Conservation (phyloP, 164 flowering plant genomes). For the Magnolia sinica region DNA sequence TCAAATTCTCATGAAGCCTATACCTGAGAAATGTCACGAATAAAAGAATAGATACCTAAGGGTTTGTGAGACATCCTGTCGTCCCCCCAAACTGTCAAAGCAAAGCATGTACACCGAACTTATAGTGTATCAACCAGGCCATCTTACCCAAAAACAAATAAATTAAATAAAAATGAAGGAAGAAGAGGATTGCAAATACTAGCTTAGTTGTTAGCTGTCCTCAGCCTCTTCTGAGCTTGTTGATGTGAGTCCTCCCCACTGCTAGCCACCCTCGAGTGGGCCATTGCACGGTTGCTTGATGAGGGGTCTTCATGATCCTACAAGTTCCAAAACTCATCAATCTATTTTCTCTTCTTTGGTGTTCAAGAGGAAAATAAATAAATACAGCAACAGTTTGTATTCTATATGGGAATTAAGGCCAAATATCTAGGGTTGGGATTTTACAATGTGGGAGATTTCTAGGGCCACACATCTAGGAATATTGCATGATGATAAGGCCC, state of each 20-base stretch:
- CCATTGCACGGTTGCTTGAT: constrained; percentile 31
- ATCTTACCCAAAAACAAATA: not conserved
- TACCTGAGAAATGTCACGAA: constrained; percentile 13
- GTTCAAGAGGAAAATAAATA: too few species aligned
- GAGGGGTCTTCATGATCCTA: constrained; percentile 42
- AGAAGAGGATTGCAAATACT: not conserved
- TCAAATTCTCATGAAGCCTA: constrained; percentile 34
- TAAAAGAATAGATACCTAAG: constrained; percentile 22
- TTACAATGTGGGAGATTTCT: too few species aligned
- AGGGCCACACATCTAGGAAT: too few species aligned
- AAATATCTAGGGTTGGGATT: too few species aligned
- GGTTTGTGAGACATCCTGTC: constrained; percentile 22
- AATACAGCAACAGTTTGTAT: too few species aligned
- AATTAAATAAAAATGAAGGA: not conserved
- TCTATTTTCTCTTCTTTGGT: too few species aligned
- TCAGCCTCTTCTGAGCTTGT: constrained; percentile 64
- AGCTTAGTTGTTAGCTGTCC: constrained; percentile 35
- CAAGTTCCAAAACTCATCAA: not conserved
- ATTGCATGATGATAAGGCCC: too few species aligned
- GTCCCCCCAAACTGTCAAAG: constrained; percentile 22
- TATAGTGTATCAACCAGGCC: constrained; percentile 18
- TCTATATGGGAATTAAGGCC: too few species aligned
- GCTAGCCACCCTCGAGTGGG: constrained; percentile 38
- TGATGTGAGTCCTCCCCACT: constrained; percentile 50
- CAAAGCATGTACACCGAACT: constrained; percentile 42